Conservation (phyloP, 2,329 filamentous ascomycete genomes). For the Diaporthe vexans region DNA sequence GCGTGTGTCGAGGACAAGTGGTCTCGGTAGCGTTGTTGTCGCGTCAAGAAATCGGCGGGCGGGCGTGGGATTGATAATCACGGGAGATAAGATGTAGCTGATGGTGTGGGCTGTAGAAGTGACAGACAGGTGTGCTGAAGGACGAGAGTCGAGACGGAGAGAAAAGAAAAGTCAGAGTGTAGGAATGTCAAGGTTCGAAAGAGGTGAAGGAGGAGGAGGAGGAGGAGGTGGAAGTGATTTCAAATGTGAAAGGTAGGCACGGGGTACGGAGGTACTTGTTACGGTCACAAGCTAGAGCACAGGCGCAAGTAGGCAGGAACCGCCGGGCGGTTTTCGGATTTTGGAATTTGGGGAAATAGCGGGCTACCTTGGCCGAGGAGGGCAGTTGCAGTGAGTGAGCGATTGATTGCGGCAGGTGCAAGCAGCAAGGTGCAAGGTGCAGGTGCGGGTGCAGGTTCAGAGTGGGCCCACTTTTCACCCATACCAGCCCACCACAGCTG, state of each 20-base stretch:
- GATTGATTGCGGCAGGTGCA: not conserved
- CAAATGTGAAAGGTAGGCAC: not conserved
- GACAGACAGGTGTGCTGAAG: not conserved
- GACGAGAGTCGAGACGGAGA: not conserved
- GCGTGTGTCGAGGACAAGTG: not conserved
- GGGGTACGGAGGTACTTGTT: not conserved
- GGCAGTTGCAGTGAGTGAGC: not conserved
- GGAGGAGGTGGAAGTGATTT: not conserved
- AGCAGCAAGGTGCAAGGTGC: no score
- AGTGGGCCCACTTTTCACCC: constrained; percentile 9
- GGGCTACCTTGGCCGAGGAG: not conserved
- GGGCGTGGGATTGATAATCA: constrained; percentile 10
- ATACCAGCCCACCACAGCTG: not conserved
- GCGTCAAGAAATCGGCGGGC: not conserved
- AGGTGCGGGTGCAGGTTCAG: no score
- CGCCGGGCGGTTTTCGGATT: constrained; percentile 39
- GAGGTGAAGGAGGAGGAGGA: not conserved
- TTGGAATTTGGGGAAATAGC: constrained; percentile 21
- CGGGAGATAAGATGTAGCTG: not conserved
- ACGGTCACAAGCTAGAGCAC: constrained; percentile 10
- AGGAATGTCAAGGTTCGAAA: no score
- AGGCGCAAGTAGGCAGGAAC: constrained; percentile 18
- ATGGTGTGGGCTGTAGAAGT: not conserved
- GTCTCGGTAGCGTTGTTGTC: not conserved
- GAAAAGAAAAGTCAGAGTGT: not conserved